Conservation (phyloP, 768 basidiomycete species). For the Fomitopsis pulvina region DNA sequence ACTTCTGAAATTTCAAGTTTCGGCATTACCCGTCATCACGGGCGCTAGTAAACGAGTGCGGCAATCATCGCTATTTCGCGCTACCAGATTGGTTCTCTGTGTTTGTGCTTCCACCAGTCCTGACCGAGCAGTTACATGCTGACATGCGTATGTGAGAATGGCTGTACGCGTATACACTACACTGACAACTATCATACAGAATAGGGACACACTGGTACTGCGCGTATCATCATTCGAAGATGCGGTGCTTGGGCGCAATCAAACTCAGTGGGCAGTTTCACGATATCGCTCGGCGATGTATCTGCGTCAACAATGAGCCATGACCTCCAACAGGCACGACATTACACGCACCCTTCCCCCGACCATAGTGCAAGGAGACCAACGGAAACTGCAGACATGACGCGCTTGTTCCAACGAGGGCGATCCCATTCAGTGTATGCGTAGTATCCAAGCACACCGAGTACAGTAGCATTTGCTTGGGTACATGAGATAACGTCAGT, state of each 20-base stretch:
- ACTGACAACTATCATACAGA: too few species aligned
- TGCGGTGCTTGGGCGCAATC: too few species aligned
- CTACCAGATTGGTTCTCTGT: too few species aligned
- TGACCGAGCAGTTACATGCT: too few species aligned
- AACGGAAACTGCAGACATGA: slow-evolving; percentile 1
- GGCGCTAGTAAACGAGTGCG: not conserved
- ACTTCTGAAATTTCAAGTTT: slow-evolving; percentile 2
- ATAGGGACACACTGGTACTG: too few species aligned
- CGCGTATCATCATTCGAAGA: too few species aligned
- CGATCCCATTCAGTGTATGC: slow-evolving; percentile 61
- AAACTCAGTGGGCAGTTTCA: slow-evolving; percentile 21
- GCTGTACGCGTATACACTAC: too few species aligned
- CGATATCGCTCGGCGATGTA: slow-evolving; percentile 36
- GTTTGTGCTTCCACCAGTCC: too few species aligned
- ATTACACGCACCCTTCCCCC: slow-evolving; percentile 54
- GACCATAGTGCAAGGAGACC: slow-evolving; percentile 49
- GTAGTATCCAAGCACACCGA: slow-evolving; percentile 58
- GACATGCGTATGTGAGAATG: too few species aligned
- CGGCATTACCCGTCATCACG: not conserved
- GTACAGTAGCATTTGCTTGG: slow-evolving; percentile 57
- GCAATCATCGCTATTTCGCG: too few species aligned
- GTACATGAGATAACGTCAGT: not conserved
- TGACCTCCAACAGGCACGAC: not conserved
- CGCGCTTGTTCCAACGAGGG: slow-evolving; percentile 56
- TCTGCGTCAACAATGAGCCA: slow-evolving; percentile 15